Conservation (phyloP, 805 yeast species). For the Metschnikowia santaceciliae region DNA sequence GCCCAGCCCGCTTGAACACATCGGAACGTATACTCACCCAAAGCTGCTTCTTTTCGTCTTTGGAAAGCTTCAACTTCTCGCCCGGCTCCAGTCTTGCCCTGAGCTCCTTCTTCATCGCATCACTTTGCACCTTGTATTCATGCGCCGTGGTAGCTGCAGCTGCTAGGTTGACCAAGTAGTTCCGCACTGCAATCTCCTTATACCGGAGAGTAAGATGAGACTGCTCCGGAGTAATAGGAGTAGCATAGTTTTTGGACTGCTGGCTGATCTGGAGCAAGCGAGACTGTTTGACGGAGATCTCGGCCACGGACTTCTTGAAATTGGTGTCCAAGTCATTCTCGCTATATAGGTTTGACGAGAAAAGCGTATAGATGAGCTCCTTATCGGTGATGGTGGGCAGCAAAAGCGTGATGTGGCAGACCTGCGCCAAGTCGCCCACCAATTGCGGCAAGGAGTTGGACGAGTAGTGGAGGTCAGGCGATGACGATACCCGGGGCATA, state of each 20-base stretch:
- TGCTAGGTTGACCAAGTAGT: slow-evolving; percentile 48
- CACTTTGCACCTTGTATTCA: slow-evolving; percentile 26
- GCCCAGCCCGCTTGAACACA: slow-evolving; percentile 46
- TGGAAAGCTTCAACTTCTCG: slow-evolving; percentile 30
- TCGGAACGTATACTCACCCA: slow-evolving; percentile 52
- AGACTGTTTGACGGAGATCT: slow-evolving; percentile 46
- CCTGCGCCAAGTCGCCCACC: slow-evolving; percentile 39
- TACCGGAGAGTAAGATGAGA: slow-evolving; percentile 32
- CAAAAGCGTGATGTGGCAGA: slow-evolving; percentile 37
- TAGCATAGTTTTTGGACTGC: slow-evolving; percentile 16
- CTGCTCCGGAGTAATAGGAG: slow-evolving; percentile 33
- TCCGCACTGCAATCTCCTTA: slow-evolving; percentile 45
- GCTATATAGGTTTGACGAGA: slow-evolving; percentile 41
- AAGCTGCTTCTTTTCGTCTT: slow-evolving; percentile 39
- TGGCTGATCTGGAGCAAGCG: slow-evolving; percentile 37
- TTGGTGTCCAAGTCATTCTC: slow-evolving; percentile 45
- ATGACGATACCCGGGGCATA: slow-evolving; percentile 35
- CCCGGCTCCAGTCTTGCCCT: slow-evolving; percentile 11
- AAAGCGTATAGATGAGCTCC: slow-evolving; percentile 39
- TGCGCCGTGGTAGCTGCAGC: slow-evolving; percentile 54
- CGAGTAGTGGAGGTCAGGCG: slow-evolving; percentile 34
- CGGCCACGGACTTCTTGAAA: slow-evolving; percentile 47
- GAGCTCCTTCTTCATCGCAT: slow-evolving; percentile 28
- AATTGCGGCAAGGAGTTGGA: slow-evolving; percentile 34
- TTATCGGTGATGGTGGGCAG: slow-evolving; percentile 39